Conservation (phyloP, 768 basidiomycete species). For the Trametes cubensis region DNA sequence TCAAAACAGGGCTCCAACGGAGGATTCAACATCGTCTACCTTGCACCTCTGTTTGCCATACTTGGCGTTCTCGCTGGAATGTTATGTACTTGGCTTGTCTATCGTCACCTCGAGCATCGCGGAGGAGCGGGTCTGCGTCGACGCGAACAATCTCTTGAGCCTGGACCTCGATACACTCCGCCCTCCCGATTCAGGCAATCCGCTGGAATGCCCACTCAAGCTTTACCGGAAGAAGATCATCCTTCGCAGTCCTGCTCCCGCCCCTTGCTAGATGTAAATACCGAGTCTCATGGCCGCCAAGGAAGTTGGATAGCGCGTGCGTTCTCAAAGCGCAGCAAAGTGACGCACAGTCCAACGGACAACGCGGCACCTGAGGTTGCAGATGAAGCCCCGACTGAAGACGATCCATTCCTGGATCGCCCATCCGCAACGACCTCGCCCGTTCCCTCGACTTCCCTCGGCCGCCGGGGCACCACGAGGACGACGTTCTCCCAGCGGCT, state of each 20-base stretch:
- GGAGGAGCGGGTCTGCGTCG: not conserved
- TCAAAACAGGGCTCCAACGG: not conserved
- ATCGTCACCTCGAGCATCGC: constrained; percentile 16
- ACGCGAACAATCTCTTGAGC: constrained; percentile 21
- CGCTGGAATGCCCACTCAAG: not conserved
- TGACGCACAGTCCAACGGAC: not conserved
- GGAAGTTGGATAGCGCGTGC: constrained; percentile 25
- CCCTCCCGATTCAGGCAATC: constrained; percentile 11
- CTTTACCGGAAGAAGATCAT: not conserved
- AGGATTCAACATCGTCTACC: constrained; percentile 33
- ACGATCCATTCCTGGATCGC: constrained; percentile 34
- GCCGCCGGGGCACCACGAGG: not conserved
- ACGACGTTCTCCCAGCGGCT: constrained; percentile 5
- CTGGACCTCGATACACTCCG: constrained; percentile 35
- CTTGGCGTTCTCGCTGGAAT: constrained; percentile 32
- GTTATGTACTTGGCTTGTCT: constrained; percentile 27
- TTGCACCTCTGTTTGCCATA: constrained; percentile 34
- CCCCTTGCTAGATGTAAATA: not conserved
- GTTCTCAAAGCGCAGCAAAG: constrained; percentile 8
- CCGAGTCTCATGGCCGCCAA: not conserved
- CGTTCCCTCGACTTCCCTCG: not conserved
- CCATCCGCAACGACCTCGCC: constrained; percentile 6
- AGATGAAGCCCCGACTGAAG: constrained; percentile 20
- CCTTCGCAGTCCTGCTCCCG: constrained; percentile 6
- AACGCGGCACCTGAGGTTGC: not conserved